Percentiles rank a stretch among this genome's conserved stretches.
Conservation (phyloP, 176 grass and related monocot genomes). For the sorghum (Sorghum bicolor) region DNA sequence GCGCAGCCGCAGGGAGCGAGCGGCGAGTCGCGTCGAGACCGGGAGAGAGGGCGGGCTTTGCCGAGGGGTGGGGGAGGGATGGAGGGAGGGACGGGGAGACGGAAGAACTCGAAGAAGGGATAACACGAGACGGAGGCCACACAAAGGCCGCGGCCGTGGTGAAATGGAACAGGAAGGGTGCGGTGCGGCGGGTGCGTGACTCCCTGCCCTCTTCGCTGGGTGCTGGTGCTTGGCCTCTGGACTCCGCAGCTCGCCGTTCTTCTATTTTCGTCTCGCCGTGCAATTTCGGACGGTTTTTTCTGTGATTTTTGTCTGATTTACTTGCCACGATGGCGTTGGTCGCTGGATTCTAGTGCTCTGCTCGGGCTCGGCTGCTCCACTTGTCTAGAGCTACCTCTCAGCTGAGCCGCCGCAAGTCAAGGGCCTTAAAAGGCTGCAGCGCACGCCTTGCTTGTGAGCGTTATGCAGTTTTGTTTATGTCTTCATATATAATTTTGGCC, state of each 20-base stretch:
- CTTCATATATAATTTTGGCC: not conserved
- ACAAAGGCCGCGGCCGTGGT: conserved; percentile 56
- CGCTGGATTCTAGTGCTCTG: conserved; percentile 9
- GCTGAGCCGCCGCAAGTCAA: not conserved
- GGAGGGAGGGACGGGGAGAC: not conserved
- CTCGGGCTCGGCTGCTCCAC: not conserved
- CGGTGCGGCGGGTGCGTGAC: not conserved
- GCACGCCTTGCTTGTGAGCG: not conserved
- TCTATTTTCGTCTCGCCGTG: not conserved
- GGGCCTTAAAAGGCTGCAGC: not conserved
- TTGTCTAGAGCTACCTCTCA: not conserved
- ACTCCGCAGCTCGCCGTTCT: not conserved
- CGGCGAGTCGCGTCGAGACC: not conserved
- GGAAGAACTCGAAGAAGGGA: conserved; percentile 46
- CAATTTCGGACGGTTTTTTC: conserved; percentile 3
- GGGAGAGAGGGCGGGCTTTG: conserved; percentile 9
- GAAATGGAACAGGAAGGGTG: conserved; percentile 13
- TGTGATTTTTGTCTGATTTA: conserved; percentile 21
- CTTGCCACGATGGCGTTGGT: conserved; percentile 14
- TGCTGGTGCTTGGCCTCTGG: not conserved
- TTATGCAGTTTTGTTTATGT: not conserved
- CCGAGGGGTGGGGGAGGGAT: not conserved
- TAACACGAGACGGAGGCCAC: conserved; percentile 91
- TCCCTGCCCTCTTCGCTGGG: not conserved
- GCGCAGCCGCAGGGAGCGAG: not conserved